A percentile compares a stretch with the other conserved stretches of the same genome.
phyloP scores from a whole-genome alignment of 768 basidiomycete species.

The Lentinula sp. region DNA sequence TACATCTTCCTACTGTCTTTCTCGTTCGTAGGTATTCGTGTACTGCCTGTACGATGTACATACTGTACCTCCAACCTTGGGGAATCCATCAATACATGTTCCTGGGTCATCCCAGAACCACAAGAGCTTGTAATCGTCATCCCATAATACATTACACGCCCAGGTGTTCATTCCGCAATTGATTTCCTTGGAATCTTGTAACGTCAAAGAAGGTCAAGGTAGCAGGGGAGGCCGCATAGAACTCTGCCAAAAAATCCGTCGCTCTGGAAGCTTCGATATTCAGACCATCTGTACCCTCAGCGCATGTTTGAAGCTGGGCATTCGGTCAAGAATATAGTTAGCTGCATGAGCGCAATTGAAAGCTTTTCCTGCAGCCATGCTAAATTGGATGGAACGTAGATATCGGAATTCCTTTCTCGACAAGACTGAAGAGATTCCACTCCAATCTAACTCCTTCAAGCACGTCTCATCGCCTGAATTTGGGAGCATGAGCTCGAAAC shows the following conservation, averaged over 20 bases:
- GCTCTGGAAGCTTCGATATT: background rate
- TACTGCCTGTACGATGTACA: background rate
- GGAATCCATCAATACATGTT: too few species aligned
- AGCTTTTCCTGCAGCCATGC: background rate
- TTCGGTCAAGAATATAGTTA: background rate
- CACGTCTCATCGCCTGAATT: background rate
- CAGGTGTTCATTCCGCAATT: too few species aligned
- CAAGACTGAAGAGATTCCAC: background rate
- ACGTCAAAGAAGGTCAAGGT: too few species aligned
- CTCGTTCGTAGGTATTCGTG: background rate
- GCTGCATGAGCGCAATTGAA: background rate
- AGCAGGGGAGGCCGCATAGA: background rate
- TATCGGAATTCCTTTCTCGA: background rate
- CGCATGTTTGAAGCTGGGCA: background rate
- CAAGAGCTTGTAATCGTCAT: too few species aligned
- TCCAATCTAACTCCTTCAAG: conserved; percentile 4
- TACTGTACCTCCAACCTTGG: too few species aligned
- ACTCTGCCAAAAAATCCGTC: background rate
- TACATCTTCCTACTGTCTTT: background rate
- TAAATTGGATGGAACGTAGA: background rate
- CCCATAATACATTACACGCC: too few species aligned
- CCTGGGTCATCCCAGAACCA: too few species aligned
- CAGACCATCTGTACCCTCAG: background rate
- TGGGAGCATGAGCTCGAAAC: conserved; percentile 2
- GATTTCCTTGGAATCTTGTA: too few species aligned